phyloP scores from a whole-genome alignment of 2,329 filamentous ascomycete genomes.

The Phaeosphaeriaceae sp. region DNA sequence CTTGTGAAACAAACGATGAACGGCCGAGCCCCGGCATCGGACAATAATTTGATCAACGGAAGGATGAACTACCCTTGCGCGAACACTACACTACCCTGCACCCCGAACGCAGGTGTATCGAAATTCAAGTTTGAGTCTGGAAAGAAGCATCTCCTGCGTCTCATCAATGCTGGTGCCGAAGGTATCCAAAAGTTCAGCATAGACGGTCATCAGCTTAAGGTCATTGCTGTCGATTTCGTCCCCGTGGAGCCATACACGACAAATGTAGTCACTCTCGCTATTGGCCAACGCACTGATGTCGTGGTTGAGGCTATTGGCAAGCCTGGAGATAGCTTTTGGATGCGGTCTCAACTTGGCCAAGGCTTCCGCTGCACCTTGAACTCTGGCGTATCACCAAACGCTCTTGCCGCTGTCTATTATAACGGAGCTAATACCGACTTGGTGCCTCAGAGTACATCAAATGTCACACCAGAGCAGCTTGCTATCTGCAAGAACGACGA shows the following conservation, averaged over 20 bases:
- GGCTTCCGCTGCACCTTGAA: slow-evolving; percentile 22
- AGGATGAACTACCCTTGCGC: slow-evolving; percentile 35
- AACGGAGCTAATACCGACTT: slow-evolving; percentile 59
- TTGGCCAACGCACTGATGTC: slow-evolving; percentile 49
- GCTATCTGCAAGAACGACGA: slow-evolving; percentile 26
- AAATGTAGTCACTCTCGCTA: slow-evolving; percentile 47
- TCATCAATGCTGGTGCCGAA: slow-evolving; percentile 51
- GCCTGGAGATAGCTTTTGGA: slow-evolving; percentile 42
- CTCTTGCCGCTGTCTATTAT: slow-evolving; percentile 68
- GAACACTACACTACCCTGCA: slow-evolving; percentile 33
- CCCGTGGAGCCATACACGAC: slow-evolving; percentile 49
- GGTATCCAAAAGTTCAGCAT: slow-evolving; percentile 50
- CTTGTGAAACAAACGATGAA: slow-evolving; percentile 38
- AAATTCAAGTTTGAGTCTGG: slow-evolving; percentile 51
- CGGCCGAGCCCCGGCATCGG: slow-evolving; percentile 24
- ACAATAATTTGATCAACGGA: slow-evolving; percentile 30
- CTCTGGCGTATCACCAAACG: slow-evolving; percentile 25
- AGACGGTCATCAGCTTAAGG: slow-evolving; percentile 50
- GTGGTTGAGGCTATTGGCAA: slow-evolving; percentile 41
- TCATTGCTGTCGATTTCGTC: slow-evolving; percentile 52
- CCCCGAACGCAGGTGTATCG: slow-evolving; percentile 26
- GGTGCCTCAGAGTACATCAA: slow-evolving; percentile 54
- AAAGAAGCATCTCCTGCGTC: slow-evolving; percentile 50
- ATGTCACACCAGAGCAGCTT: slow-evolving; percentile 25
- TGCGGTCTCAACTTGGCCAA: slow-evolving; percentile 41